Evolutionary conservation across 1,139 yeast genomes (phyloP), one percentile per base, ranked within the genome.

Genomic region (Candida dubliniensis): DNA sequence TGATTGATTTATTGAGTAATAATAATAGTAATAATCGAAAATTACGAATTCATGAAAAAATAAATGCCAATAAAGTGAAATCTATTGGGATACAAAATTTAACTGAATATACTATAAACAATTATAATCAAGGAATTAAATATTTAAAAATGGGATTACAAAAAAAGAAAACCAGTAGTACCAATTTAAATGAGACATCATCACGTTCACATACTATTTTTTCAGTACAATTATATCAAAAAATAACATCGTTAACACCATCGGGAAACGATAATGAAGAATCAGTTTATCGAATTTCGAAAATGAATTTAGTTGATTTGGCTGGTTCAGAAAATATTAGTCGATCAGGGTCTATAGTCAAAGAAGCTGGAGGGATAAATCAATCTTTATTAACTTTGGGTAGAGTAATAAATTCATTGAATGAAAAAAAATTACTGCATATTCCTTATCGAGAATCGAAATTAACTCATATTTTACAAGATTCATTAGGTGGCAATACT

Each of bases 371-470:
- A 1, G 79, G 84, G 55, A 90, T 90, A 43, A 90, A 90, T 61
- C 95, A 88, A 61, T 84, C 93, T 49, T 71, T 90, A 46, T 66
- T 89, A 33, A 84, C 96, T 0, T 72, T 90, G 39, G 97, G 96
- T 0, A 69, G 96, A 44, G 96, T 90, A 1, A 89, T 90, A 34
- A 88, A 84, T 57, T 76, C 87, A 1, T 71, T 89, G 38, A 64
- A 72, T 41, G 74, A 63, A 32, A 55, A 23, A 31, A 43, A 49
- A 29, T 34, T 46, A 15, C 53, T 46, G 26, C 95, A 87, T 63
- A 78, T 89, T 13, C 96, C 97, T 0, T 90, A 88, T 58, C 71
- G 97, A 48, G 96, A 88, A 56, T 87, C 96, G 0, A 87, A 87
- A 55, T 72, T 90, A 45, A 89, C 97, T 0, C 72, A 96, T 47